phyloP scores from a whole-genome alignment of 495 filamentous ascomycete species.

The Pseudevernia furfuracea region DNA sequence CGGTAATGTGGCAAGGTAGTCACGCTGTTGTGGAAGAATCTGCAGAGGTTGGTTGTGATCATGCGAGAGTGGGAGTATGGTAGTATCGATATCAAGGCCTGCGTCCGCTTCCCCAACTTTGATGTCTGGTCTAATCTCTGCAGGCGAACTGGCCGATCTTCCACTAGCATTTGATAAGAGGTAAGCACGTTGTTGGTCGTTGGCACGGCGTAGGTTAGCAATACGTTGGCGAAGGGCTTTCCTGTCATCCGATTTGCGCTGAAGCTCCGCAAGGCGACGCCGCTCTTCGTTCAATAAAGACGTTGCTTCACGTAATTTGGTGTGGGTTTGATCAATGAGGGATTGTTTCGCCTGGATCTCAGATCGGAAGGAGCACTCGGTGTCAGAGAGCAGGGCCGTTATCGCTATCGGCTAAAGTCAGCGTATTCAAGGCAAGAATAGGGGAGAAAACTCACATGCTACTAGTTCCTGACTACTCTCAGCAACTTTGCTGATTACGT shows the following conservation, averaged over 20 bases:
- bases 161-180: constrained; percentile 26
- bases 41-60: constrained; percentile 22
- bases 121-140: constrained; percentile 30
- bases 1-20: constrained; percentile 29
- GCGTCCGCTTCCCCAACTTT: constrained; percentile 48
- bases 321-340: constrained; percentile 67
- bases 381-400: constrained; percentile 69
- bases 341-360: constrained; percentile 75
- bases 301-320: constrained; percentile 70
- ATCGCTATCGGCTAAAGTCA: constrained; percentile 17
- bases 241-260: constrained; percentile 49
- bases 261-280: constrained; percentile 58
- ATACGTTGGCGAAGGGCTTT: constrained; percentile 54
- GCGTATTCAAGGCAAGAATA: not conserved
- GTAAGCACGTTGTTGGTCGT: constrained; percentile 39
- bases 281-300: constrained; percentile 67
- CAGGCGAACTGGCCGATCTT: constrained; percentile 28
- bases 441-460: constrained; percentile 44
- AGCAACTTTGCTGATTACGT: constrained; percentile 42
- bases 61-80: constrained; percentile 26
- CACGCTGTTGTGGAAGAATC: constrained; percentile 23
- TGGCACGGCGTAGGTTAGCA: constrained; percentile 50
- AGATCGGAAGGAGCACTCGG: constrained; percentile 64
- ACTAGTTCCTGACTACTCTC: constrained; percentile 64
- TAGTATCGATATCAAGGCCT: constrained; percentile 41